Evolutionary conservation across 169 alveolate species (phyloP).

Genomic region (Plasmodium falciparum): DNA sequence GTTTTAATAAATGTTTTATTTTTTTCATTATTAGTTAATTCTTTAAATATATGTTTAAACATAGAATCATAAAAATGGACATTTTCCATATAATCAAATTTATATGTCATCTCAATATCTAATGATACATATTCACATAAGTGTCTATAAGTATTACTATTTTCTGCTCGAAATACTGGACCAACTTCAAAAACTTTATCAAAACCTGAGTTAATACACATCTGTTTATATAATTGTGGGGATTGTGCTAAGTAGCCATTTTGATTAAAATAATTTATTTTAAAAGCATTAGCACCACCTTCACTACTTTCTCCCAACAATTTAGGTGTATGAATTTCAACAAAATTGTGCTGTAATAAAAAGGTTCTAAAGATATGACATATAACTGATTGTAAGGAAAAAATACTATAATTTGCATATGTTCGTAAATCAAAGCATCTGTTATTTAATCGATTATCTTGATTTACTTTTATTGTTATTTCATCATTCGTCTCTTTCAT

Average conservation of each 20-base stretch:
- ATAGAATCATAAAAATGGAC: slow-evolving; percentile 94
- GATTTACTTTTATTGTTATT: slow-evolving; percentile 92
- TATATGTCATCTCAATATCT: slow-evolving; percentile 98
- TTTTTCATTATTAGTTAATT: slow-evolving; percentile 80
- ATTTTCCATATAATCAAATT: slow-evolving; percentile 96
- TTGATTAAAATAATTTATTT: slow-evolving; percentile 93
- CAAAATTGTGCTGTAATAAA: slow-evolving; percentile 91
- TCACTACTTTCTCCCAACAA: slow-evolving; percentile 99
- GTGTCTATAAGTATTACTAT: slow-evolving; percentile 99
- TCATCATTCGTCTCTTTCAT: slow-evolving; percentile 89
- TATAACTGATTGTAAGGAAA: slow-evolving; percentile 95
- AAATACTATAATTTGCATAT: slow-evolving; percentile 94
- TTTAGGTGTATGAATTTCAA: slow-evolving; percentile 99
- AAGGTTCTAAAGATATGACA: slow-evolving; percentile 94
- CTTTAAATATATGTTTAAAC: slow-evolving; percentile 92
- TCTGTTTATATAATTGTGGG: slow-evolving; percentile 99
- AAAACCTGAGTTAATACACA: slow-evolving; percentile 98
- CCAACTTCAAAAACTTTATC: slow-evolving; percentile 98
- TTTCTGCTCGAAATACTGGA: slow-evolving; percentile 99
- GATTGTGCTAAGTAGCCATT: slow-evolving; percentile 97
- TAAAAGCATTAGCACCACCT: slow-evolving; percentile 99
- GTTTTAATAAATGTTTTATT: slow-evolving; percentile 34
- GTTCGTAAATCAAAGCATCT: slow-evolving; percentile 98
- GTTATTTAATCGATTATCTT: slow-evolving; percentile 97
- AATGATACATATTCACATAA: slow-evolving; percentile 99